Conservation (phyloP, 768 basidiomycete genomes). For the Pholiota molesta region DNA sequence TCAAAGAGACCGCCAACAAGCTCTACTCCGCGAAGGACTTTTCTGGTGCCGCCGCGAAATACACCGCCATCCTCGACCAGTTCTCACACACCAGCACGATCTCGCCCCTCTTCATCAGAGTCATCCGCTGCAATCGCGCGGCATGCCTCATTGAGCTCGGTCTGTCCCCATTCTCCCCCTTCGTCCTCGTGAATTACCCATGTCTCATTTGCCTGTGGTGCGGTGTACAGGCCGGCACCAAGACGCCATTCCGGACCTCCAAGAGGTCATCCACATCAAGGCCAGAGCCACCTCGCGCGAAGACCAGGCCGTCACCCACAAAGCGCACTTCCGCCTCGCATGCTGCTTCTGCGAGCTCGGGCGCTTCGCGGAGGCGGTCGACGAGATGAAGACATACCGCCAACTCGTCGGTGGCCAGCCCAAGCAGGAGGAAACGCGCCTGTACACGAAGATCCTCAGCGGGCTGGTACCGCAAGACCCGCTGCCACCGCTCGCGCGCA, state of each 20-base stretch:
- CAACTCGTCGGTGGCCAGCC: slow-evolving; percentile 4
- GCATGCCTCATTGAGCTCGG: slow-evolving; percentile 19
- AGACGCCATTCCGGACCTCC: slow-evolving; percentile 13
- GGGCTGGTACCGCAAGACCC: slow-evolving; percentile 12
- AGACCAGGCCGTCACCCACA: slow-evolving; percentile 2
- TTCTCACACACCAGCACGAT: neutral
- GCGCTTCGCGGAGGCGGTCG: slow-evolving; percentile 16
- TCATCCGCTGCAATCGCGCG: slow-evolving; percentile 16
- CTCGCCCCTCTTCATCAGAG: slow-evolving; percentile 7
- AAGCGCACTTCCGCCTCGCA: slow-evolving; percentile 19
- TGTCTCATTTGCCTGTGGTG: neutral
- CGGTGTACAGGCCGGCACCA: slow-evolving; percentile 9
- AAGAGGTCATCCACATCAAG: slow-evolving; percentile 7
- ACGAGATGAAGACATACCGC: slow-evolving; percentile 15
- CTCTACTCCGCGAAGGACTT: slow-evolving; percentile 11
- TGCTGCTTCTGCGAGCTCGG: slow-evolving; percentile 17
- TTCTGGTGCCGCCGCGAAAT: slow-evolving; percentile 9
- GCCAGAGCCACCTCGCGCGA: neutral
- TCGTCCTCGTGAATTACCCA: neutral
- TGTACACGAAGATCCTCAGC: slow-evolving; percentile 14
- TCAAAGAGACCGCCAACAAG: slow-evolving; percentile 18
- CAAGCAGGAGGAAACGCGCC: slow-evolving; percentile 3
- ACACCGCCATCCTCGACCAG: slow-evolving; percentile 14
- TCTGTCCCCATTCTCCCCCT: neutral
- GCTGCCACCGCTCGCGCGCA: neutral